Percentiles rank a stretch among this genome's conserved stretches.
Conservation (phyloP, 371 early-diverging fungal species). For the Globomyces sp. region DNA sequence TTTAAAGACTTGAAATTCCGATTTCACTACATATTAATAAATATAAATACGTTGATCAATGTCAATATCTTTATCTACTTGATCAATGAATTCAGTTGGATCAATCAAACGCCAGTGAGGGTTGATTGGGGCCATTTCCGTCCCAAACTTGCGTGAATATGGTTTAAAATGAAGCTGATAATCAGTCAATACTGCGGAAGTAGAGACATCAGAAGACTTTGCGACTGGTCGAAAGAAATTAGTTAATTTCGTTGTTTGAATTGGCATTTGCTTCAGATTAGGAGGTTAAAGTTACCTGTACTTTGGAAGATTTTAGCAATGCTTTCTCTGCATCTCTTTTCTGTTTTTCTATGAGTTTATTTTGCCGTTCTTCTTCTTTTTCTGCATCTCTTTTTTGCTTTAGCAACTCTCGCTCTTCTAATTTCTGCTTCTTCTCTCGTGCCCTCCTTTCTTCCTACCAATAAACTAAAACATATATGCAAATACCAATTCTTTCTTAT, state of each 20-base stretch:
- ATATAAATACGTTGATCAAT: no score
- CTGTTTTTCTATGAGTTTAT: background rate
- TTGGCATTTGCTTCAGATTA: no score
- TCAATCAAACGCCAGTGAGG: no score
- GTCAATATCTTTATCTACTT: no score
- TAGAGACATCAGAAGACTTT: background rate
- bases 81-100: no score
- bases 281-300: no score
- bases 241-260: no score
- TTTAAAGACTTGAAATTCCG: background rate
- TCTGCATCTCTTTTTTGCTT: slow-evolving; percentile 12
- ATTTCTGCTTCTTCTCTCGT: slow-evolving; percentile 38
- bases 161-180: slow-evolving; percentile 14
- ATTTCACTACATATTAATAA: no score
- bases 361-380: slow-evolving; percentile 17
- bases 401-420: slow-evolving; percentile 37
- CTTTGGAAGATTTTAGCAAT: no score
- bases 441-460: slow-evolving; percentile 31
- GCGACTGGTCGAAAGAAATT: background rate
- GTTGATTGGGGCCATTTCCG: no score
- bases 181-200: slow-evolving; percentile 24
- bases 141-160: no score
- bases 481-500: slow-evolving; percentile 20
- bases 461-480: slow-evolving; percentile 13
- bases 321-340: no score